Conservation (phyloP, 176 grass and related monocot species). For the Aegilops speltoides region DNA sequence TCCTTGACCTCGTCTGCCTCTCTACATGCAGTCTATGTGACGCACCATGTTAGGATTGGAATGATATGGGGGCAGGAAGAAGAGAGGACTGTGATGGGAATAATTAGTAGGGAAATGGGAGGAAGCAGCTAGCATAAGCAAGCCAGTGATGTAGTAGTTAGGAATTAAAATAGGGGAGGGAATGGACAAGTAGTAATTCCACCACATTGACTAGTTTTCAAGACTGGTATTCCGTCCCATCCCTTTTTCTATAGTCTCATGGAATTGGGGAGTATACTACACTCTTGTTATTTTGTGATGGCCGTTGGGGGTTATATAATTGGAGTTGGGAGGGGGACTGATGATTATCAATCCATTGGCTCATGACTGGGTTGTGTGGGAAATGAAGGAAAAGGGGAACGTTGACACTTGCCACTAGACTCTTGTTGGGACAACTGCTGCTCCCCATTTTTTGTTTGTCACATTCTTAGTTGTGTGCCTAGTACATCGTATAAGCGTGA, state of each 20-base stretch:
- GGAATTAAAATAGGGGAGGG: constrained; percentile 49
- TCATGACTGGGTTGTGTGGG: constrained; percentile 26
- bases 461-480: constrained; percentile 5
- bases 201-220: constrained; percentile 81
- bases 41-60: constrained; percentile 49
- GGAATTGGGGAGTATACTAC: constrained; percentile 51
- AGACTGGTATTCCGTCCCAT: constrained; percentile 55
- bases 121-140: constrained; percentile 17
- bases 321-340: constrained; percentile 20
- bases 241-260: constrained; percentile 41
- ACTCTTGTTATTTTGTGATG: constrained; percentile 44
- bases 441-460: constrained; percentile 11
- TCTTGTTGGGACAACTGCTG: constrained; percentile 13
- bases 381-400: constrained; percentile 40
- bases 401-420: constrained; percentile 46
- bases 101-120: constrained; percentile 36
- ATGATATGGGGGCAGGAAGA: constrained; percentile 56
- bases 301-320: constrained; percentile 15
- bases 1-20: constrained; percentile 14
- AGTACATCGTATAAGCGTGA: not conserved
- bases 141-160: constrained; percentile 21
- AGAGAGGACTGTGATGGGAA: constrained; percentile 46
- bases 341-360: constrained; percentile 27
- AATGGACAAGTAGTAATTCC: constrained; percentile 70
- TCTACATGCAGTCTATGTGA: constrained; percentile 30